Evolutionary conservation across 1,139 yeast species (phyloP).

Genomic region (Trichomonascaceae sp.): DNA sequence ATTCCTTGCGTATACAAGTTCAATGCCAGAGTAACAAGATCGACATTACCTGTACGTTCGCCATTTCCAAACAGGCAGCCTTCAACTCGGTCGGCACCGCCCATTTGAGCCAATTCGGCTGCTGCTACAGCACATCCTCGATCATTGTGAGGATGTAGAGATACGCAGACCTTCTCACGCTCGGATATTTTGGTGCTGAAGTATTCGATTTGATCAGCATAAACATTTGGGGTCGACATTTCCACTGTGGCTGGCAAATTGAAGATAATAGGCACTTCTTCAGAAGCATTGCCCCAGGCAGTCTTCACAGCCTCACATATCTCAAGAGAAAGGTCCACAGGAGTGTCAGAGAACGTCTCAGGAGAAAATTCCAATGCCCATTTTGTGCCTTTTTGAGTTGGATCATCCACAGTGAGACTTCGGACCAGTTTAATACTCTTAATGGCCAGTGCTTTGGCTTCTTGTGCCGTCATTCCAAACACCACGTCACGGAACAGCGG

Average conservation of each 20-base stretch:
- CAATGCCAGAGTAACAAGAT: conserved; percentile 84
- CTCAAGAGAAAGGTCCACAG: conserved; percentile 71
- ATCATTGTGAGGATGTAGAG: conserved; percentile 94
- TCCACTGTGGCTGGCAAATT: conserved; percentile 99
- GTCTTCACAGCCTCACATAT: conserved; percentile 92
- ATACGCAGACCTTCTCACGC: conserved; percentile 80
- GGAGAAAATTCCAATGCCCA: conserved; percentile 96
- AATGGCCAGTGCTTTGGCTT: conserved; percentile 74
- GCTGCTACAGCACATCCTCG: conserved; percentile 99
- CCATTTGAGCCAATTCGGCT: conserved; percentile 85
- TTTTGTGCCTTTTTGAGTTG: conserved; percentile 58
- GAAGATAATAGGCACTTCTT: conserved; percentile 80
- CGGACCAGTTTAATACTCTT: conserved; percentile 77
- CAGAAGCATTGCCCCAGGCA: conserved; percentile 81
- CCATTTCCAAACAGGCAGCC: conserved; percentile 98
- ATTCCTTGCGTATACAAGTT: conserved; percentile 94
- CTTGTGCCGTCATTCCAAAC: conserved; percentile 76
- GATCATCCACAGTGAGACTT: conserved; percentile 83
- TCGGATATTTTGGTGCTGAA: conserved; percentile 71
- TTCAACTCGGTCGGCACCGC: conserved; percentile 97
- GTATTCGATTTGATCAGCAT: conserved; percentile 95
- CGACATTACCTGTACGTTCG: conserved; percentile 98
- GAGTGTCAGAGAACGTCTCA: conserved; percentile 89
- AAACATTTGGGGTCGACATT: conserved; percentile 87
- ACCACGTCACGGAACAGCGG: conserved; percentile 89